These are phyloP conservation scores for Aechmea fasciata DNA, from an alignment of 176 grass and related monocot species.

Conservation along the genomic window DNA sequence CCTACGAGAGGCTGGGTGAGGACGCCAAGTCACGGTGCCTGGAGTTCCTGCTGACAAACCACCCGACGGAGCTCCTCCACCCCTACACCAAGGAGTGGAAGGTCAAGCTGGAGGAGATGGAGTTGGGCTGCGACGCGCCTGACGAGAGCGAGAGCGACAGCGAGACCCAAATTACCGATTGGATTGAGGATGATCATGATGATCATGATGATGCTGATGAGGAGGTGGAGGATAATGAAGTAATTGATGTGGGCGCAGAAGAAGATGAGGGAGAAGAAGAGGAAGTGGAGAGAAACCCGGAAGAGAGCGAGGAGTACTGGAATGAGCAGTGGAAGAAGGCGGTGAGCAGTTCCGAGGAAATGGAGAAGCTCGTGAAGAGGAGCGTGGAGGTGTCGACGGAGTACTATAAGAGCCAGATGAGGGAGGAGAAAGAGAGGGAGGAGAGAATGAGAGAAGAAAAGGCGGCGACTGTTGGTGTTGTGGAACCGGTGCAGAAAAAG, in stretches of 20 bases:
- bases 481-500: constrained; percentile 33
- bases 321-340: constrained; percentile 65
- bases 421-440: constrained; percentile 27
- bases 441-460: constrained; percentile 12
- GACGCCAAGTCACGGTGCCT: constrained; percentile 48
- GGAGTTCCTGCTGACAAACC: constrained; percentile 77
- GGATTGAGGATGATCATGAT: constrained; percentile 33
- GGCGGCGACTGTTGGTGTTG: constrained; percentile 3
- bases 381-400: constrained; percentile 38
- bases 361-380: constrained; percentile 73
- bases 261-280: constrained; percentile 24
- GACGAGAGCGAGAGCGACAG: constrained; percentile 54
- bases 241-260: constrained; percentile 17
- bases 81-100: constrained; percentile 97
- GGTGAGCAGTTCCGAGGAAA: constrained; percentile 58
- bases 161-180: constrained; percentile 28
- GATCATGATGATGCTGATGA: constrained; percentile 17
- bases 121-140: constrained; percentile 81
- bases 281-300: neutral
- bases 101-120: constrained; percentile 86
- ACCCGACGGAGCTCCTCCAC: constrained; percentile 79
- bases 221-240: constrained; percentile 23
- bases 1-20: constrained; percentile 64
- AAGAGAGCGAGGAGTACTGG: constrained; percentile 60
- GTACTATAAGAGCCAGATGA: constrained; percentile 30